phyloP scores from a whole-genome alignment of 371 early-diverging fungal species.

The Mucor irregularis region DNA sequence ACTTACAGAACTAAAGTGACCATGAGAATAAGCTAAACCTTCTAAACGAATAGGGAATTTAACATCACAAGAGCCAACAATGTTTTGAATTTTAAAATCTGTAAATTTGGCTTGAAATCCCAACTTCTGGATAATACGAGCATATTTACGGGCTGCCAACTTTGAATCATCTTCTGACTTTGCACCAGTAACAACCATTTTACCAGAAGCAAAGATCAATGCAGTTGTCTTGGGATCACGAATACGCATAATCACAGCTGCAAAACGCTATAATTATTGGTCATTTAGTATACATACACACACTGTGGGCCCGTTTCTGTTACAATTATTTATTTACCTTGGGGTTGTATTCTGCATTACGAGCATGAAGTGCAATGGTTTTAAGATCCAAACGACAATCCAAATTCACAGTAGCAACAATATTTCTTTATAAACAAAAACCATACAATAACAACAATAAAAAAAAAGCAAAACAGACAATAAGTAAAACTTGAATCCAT shows the following conservation, averaged over 20 bases:
- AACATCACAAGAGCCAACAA: slow-evolving; percentile 99
- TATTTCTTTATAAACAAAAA: slow-evolving; percentile 72
- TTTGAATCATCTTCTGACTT: slow-evolving; percentile 96
- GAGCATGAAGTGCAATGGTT: slow-evolving; percentile 99
- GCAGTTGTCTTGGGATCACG: slow-evolving; percentile 99
- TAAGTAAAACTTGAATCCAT: background rate
- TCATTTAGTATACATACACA: too few species aligned
- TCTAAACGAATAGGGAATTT: slow-evolving; percentile 99
- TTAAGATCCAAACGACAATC: slow-evolving; percentile 99
- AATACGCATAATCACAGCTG: slow-evolving; percentile 99
- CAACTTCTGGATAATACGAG: slow-evolving; percentile 98
- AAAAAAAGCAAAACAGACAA: background rate
- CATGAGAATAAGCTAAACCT: slow-evolving; percentile 98
- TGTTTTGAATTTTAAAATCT: slow-evolving; percentile 99
- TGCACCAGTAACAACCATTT: slow-evolving; percentile 99
- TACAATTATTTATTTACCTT: slow-evolving; percentile 73
- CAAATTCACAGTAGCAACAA: slow-evolving; percentile 99
- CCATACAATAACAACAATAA: background rate
- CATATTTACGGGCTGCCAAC: slow-evolving; percentile 99
- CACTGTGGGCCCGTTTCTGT: background rate
- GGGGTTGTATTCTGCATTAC: slow-evolving; percentile 99
- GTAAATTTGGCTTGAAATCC: slow-evolving; percentile 99
- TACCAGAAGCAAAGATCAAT: slow-evolving; percentile 99
- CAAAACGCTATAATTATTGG: slow-evolving; percentile 86
- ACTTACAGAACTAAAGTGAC: slow-evolving; percentile 93